Percentiles rank a stretch among this genome's conserved stretches.
These are phyloP conservation scores for Gynandropsis gynandra DNA, from an alignment of 345 rosid genomes.

Conservation along the genomic window DNA sequence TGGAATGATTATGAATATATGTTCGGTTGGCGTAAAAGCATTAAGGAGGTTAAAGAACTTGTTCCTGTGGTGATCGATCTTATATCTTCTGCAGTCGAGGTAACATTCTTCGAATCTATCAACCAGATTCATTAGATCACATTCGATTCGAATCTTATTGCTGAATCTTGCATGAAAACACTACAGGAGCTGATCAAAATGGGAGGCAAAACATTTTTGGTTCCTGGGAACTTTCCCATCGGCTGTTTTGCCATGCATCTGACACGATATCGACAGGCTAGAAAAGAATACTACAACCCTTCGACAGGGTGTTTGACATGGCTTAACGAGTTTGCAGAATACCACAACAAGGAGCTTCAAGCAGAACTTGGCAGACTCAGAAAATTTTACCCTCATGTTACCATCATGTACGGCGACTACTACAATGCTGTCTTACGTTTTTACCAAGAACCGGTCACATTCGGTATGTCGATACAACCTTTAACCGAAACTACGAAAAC, in stretches of 20 bases:
- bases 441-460: conserved; percentile 28
- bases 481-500: background rate
- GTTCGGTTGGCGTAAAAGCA: conserved; percentile 18
- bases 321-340: conserved; percentile 31
- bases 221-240: conserved; percentile 37
- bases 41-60: conserved; percentile 21
- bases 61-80: conserved; percentile 29
- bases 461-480: conserved; percentile 29
- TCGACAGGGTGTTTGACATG: conserved; percentile 35
- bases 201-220: conserved; percentile 39
- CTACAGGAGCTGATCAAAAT: conserved; percentile 39
- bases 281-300: conserved; percentile 27
- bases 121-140: too few relatives aligned
- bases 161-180: background rate
- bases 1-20: conserved; percentile 43
- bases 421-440: conserved; percentile 27
- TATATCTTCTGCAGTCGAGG: conserved; percentile 34
- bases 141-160: background rate
- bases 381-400: conserved; percentile 26
- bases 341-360: conserved; percentile 36
- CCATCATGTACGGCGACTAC: conserved; percentile 33
- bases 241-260: conserved; percentile 33
- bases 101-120: conserved; percentile 19
- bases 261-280: conserved; percentile 22
- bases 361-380: conserved; percentile 18